Percentiles rank a stretch among this genome's conserved stretches.
phyloP scores from a whole-genome alignment of 2,329 filamentous ascomycete species.

The Boeremia exigua region DNA sequence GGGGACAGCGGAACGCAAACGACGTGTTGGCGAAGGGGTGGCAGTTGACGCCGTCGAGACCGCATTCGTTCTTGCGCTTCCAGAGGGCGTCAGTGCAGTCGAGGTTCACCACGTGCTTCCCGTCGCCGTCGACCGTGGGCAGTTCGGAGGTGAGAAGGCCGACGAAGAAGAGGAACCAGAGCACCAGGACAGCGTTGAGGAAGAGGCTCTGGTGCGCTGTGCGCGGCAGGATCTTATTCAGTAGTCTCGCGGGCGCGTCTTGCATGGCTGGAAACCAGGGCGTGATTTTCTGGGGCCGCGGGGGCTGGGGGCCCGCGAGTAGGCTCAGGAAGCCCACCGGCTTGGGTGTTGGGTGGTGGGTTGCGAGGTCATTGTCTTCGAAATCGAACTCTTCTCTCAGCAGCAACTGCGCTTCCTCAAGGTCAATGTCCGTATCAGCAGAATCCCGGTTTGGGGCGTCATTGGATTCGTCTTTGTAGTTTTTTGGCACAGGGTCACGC shows the following conservation, averaged over 20 bases:
- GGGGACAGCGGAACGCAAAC: constrained; percentile 76
- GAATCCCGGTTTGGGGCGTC: constrained; percentile 12
- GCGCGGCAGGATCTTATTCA: constrained; percentile 63
- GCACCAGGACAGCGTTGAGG: constrained; percentile 62
- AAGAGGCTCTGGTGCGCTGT: constrained; percentile 62
- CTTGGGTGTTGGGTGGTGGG: not conserved
- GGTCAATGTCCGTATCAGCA: constrained; percentile 20
- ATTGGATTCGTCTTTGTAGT: constrained; percentile 14
- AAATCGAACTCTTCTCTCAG: constrained; percentile 34
- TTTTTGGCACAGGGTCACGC: not conserved
- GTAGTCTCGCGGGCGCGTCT: constrained; percentile 65
- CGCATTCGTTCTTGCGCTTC: constrained; percentile 72
- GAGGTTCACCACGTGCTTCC: constrained; percentile 70
- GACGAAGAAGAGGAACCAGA: constrained; percentile 72
- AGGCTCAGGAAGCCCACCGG: constrained; percentile 32
- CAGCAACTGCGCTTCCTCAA: constrained; percentile 39
- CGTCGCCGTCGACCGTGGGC: constrained; percentile 62
- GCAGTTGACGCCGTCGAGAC: constrained; percentile 74
- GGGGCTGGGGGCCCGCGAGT: constrained; percentile 52
- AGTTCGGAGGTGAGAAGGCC: constrained; percentile 69
- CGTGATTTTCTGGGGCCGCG: constrained; percentile 51
- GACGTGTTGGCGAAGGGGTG: constrained; percentile 73
- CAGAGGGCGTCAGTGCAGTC: constrained; percentile 75
- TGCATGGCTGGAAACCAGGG: constrained; percentile 69
- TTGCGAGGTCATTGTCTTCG: constrained; percentile 25